Percentiles rank a stretch among this genome's conserved stretches.
Evolutionary conservation across 2,329 filamentous ascomycete genomes (phyloP).

Genomic region (Sarocladiaceae sp.): DNA sequence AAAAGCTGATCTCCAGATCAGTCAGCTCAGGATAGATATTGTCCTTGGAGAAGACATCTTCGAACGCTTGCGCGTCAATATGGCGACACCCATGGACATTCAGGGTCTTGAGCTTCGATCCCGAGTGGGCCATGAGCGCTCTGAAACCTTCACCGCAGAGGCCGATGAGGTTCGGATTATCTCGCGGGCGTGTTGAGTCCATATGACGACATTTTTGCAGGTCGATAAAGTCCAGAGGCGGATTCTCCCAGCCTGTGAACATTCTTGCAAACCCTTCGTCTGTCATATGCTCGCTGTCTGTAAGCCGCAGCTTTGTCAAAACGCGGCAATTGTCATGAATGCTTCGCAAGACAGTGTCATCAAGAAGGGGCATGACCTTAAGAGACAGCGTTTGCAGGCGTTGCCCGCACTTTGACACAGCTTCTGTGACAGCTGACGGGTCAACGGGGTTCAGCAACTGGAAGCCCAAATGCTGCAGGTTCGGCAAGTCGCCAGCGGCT

Average conservation of each 20-base stretch:
- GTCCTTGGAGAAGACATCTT: constrained; percentile 60
- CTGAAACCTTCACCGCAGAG: constrained; percentile 70
- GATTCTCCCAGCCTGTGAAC: constrained; percentile 72
- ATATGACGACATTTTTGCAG: constrained; percentile 71
- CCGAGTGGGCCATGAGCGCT: constrained; percentile 80
- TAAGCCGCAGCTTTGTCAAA: constrained; percentile 73
- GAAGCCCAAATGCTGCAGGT: constrained; percentile 70
- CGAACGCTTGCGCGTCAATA: constrained; percentile 65
- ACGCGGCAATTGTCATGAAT: constrained; percentile 64
- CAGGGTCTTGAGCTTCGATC: constrained; percentile 55
- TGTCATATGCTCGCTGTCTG: constrained; percentile 67
- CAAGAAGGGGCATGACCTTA: constrained; percentile 56
- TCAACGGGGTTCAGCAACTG: constrained; percentile 52
- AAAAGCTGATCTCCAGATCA: constrained; percentile 74
- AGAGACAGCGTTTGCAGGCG: constrained; percentile 73
- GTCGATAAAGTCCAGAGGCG: constrained; percentile 63
- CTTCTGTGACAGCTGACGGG: constrained; percentile 45
- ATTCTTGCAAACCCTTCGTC: constrained; percentile 67
- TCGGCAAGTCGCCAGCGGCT: constrained; percentile 53
- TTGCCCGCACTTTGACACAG: constrained; percentile 55
- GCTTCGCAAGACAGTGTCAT: constrained; percentile 62
- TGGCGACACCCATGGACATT: constrained; percentile 83
- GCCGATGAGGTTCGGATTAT: constrained; percentile 60
- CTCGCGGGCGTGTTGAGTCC: constrained; percentile 62
- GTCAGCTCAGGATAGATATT: constrained; percentile 60